Evolutionary conservation across 2,329 filamentous ascomycete species (phyloP), one percentile per base, ranked within the genome.

Genomic region (Neocatenulostroma microsporum): DNA sequence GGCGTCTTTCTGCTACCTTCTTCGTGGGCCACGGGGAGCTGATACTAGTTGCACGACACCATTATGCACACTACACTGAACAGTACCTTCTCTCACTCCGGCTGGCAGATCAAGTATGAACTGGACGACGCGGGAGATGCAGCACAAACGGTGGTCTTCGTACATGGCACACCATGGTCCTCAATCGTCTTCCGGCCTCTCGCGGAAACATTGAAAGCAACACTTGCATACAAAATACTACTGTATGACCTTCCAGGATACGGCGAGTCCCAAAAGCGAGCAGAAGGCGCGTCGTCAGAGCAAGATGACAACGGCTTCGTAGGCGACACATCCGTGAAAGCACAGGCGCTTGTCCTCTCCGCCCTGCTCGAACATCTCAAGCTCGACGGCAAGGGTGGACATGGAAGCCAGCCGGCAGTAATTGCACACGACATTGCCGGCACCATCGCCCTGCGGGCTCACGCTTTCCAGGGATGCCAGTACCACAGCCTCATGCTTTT

Each of bases 141-240:
- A 10, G 15, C 17, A 20, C 29, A 32, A 1, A 56, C 56, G 0
- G 28, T 69, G 0, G 63, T 70, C 10, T 68, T 70, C 25, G 48
- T 70, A 7, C 67, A 70, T 39, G 67, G 67, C 35, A 70, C 67
- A 0, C 67, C 67, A 0, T 70, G 66, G 66, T 67, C 65, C 2
- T 67, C 63, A 2, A 45, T 39, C 0, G 54, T 68, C 7, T 70
- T 64, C 62, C 30, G 40, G 0, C 49, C 54, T 2, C 56, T 62
- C 13, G 63, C 62, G 1, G 41, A 53, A 20, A 47, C 62, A 2
- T 47, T 70, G 1, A 49, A 59, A 4, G 44, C 47, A 2, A 51
- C 55, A 12, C 17, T 24, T 10, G 19, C 32, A 3, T 64, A 61
- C 34, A 53, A 53, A 10, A 57, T 69, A 32, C 62, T 69, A 40